phyloP scores from a whole-genome alignment of 345 rosid genomes.

The Sonneratia caseolaris region DNA sequence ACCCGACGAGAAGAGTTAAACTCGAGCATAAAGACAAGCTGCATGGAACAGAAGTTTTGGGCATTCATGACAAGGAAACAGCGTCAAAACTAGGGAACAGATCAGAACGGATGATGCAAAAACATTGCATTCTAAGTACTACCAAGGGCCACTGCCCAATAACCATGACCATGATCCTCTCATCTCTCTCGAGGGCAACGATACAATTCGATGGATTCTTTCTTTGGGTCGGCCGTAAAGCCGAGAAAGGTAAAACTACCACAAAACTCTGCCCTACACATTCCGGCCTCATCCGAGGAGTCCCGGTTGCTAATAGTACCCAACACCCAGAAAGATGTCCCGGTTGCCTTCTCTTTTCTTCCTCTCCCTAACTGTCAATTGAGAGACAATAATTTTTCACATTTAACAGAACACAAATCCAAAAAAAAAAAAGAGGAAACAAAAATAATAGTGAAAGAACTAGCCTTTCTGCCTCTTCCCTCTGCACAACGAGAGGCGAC shows the following conservation, averaged over 20 bases:
- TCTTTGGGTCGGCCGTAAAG: not conserved
- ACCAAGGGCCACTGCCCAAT: not conserved
- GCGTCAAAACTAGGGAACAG: not conserved
- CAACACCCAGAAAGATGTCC: not conserved
- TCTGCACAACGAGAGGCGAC: not conserved
- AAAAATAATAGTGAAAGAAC: not conserved
- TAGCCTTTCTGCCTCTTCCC: constrained; percentile 5
- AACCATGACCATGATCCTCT: not conserved
- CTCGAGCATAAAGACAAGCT: not conserved
- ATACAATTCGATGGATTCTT: not conserved
- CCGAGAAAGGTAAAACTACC: not conserved
- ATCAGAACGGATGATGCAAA: not conserved
- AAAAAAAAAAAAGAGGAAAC: not conserved
- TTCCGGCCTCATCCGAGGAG: not conserved
- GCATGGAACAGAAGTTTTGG: not conserved
- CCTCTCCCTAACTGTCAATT: constrained; percentile 1
- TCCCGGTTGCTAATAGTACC: not conserved
- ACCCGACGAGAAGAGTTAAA: not conserved
- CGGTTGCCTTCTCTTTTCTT: not conserved
- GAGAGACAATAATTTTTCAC: not conserved
- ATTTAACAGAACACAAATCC: not conserved
- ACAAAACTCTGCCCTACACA: not conserved
- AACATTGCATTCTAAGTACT: not conserved
- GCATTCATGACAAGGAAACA: not conserved
- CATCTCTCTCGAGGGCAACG: not conserved